These are phyloP conservation scores for Curvularia verruculosa DNA, from an alignment of 2,329 filamentous ascomycete species.

Conservation along the genomic window DNA sequence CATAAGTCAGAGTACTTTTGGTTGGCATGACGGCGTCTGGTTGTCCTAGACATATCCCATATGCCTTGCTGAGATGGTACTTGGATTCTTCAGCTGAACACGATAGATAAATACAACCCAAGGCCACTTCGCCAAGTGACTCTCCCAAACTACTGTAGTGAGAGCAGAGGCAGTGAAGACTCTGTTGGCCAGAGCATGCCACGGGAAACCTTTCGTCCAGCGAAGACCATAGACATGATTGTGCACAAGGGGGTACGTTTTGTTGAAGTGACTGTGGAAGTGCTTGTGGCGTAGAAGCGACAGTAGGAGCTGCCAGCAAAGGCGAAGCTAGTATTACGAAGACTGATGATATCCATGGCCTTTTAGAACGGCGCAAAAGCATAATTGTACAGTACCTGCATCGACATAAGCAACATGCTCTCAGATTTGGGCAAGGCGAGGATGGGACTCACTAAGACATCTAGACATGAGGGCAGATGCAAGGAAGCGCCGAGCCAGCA, in stretches of 20 bases:
- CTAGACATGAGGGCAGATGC: constrained; percentile 41
- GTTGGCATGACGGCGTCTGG: constrained; percentile 46
- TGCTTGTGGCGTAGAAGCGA: constrained; percentile 26
- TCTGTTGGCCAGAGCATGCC: constrained; percentile 41
- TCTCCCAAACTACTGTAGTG: constrained; percentile 46
- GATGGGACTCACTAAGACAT: constrained; percentile 41
- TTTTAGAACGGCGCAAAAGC: constrained; percentile 46
- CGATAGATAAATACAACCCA: constrained; percentile 46
- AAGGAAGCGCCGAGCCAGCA: constrained; percentile 47
- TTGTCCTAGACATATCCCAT: constrained; percentile 47
- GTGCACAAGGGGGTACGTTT: constrained; percentile 45
- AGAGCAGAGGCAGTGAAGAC: constrained; percentile 48
- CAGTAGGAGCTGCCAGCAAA: constrained; percentile 32
- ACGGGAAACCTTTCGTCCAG: constrained; percentile 44
- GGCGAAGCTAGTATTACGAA: constrained; percentile 44
- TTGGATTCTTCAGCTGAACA: constrained; percentile 34
- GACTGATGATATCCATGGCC: constrained; percentile 47
- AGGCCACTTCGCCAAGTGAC: constrained; percentile 47
- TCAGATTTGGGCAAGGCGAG: constrained; percentile 9
- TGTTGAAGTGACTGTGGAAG: constrained; percentile 40
- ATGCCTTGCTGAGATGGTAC: constrained; percentile 31
- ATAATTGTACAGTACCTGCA: constrained; percentile 48
- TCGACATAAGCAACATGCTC: constrained; percentile 40
- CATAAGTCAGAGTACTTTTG: constrained; percentile 40
- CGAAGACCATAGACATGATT: constrained; percentile 44